Percentiles rank a stretch among this genome's conserved stretches.
phyloP scores from a whole-genome alignment of 106 monocot genomes.

The Acanthochlamys bracteata region DNA sequence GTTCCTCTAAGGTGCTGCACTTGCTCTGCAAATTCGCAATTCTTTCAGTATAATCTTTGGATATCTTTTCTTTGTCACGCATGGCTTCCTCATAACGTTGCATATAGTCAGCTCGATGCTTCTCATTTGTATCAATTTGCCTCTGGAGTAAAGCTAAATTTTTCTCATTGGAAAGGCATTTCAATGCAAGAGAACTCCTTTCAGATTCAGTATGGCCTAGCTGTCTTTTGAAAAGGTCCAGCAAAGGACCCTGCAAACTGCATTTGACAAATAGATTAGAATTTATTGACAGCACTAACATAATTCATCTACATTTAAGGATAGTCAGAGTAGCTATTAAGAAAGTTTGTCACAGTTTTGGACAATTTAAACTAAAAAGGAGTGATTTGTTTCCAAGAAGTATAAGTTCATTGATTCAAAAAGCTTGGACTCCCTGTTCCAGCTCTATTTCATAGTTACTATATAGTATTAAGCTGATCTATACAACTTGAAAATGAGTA shows the following conservation, averaged over 20 bases:
- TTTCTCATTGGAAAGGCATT: conserved; percentile 62
- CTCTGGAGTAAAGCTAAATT: conserved; percentile 61
- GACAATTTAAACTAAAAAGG: too few relatives aligned
- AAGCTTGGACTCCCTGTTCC: too few relatives aligned
- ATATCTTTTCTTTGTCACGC: conserved; percentile 68
- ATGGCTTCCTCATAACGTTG: conserved; percentile 87
- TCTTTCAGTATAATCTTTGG: conserved; percentile 62
- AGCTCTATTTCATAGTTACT: too few relatives aligned
- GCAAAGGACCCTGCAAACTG: conserved; percentile 74
- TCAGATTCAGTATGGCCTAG: conserved; percentile 54
- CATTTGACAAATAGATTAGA: conserved; percentile 2
- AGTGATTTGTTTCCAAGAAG: too few relatives aligned
- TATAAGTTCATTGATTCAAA: too few relatives aligned
- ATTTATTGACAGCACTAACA: too few relatives aligned
- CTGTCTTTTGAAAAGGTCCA: conserved; percentile 64
- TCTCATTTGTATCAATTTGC: conserved; percentile 84
- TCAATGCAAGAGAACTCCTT: conserved; percentile 43
- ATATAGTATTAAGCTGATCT: too few relatives aligned
- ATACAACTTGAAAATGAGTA: too few relatives aligned
- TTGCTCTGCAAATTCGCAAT: conserved; percentile 77
- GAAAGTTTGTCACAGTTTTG: too few relatives aligned
- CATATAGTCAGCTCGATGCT: conserved; percentile 68
- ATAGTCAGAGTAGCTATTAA: too few relatives aligned
- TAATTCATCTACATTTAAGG: too few relatives aligned
- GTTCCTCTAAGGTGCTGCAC: conserved; percentile 74